A percentile compares a stretch with the other conserved stretches of the same genome.
Conservation (phyloP, 2,329 filamentous ascomycete species). For the Colletotrichum lentis region DNA sequence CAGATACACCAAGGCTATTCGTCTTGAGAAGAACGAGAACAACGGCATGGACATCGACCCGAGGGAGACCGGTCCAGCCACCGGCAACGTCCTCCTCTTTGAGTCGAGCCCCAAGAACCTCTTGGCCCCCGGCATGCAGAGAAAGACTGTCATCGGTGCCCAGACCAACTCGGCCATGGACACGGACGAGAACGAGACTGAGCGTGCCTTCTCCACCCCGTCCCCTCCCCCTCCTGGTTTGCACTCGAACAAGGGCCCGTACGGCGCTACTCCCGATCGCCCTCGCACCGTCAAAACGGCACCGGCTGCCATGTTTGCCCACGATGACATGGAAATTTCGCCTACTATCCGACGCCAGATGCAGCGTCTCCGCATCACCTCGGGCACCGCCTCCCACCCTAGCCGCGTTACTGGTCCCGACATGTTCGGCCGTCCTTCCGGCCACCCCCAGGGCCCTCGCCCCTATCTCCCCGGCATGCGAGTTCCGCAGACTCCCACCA, state of each 20-base stretch:
- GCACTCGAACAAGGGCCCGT: background rate
- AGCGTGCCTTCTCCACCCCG: conserved; percentile 4
- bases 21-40: background rate
- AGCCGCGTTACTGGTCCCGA: background rate
- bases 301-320: background rate
- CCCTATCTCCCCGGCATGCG: background rate
- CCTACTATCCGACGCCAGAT: conserved; percentile 24
- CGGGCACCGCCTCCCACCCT: background rate
- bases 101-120: conserved; percentile 22
- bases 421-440: background rate
- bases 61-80: background rate
- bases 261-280: conserved; percentile 1
- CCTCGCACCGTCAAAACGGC: conserved; percentile 24
- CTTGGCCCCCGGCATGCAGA: conserved; percentile 13
- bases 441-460: conserved; percentile 18
- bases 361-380: conserved; percentile 8
- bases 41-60: background rate
- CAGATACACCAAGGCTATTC: conserved; percentile 16
- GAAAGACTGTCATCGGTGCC: background rate
- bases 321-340: conserved; percentile 1
- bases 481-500: conserved; percentile 9
- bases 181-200: background rate
- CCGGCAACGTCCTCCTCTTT: conserved; percentile 4
- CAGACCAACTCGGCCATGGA: background rate
- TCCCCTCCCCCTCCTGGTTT: background rate